These are phyloP conservation scores for Cicer chorassanicum DNA, from an alignment of 306 rosid species.

Conservation along the genomic window DNA sequence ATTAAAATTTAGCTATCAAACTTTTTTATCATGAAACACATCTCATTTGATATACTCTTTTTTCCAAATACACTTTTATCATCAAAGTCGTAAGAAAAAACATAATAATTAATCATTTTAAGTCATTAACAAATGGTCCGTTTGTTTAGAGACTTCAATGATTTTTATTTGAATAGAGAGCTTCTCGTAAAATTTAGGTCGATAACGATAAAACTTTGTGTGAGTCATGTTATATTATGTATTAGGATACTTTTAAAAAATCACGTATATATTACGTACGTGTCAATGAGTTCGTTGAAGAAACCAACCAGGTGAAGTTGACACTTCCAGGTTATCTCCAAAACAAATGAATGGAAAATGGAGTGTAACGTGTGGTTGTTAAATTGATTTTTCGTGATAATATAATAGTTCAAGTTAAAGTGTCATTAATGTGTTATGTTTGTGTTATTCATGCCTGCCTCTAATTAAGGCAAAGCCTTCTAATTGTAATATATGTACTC, in stretches of 20 bases:
- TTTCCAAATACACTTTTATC: no score
- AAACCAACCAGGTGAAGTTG: conserved; percentile 29
- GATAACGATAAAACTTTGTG: neutral
- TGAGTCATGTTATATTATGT: neutral
- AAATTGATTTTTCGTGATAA: conserved; percentile 1
- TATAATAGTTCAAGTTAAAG: no score
- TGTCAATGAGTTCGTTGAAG: neutral
- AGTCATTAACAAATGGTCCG: no score
- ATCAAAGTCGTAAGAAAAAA: no score
- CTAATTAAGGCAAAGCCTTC: neutral
- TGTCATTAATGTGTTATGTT: neutral
- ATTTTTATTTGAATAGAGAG: no score
- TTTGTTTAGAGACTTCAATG: no score
- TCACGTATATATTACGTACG: neutral
- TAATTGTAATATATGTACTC: neutral
- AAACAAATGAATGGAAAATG: conserved; percentile 8
- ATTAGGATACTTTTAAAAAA: neutral
- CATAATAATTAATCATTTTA: no score
- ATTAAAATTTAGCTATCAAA: no score
- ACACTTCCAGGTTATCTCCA: neutral
- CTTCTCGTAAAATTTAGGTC: neutral
- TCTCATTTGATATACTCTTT: no score
- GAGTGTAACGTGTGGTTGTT: conserved; percentile 17
- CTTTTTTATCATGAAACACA: no score
- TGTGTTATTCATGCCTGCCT: conserved; percentile 5